Evolutionary conservation across 2,329 filamentous ascomycete species (phyloP).

Genomic region (Apiospora pterosperma): DNA sequence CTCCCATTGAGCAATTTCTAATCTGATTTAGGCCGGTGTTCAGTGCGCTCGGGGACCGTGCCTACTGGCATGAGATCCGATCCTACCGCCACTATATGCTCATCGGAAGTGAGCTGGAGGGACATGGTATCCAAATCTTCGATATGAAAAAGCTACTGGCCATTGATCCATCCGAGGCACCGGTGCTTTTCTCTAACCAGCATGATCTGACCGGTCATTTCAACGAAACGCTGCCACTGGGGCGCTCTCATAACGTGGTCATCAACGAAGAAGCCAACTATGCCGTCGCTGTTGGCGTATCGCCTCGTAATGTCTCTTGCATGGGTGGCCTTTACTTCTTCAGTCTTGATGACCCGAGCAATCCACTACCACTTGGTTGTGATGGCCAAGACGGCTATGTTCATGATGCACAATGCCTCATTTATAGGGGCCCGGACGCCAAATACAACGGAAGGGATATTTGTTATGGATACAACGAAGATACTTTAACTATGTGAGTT

Average conservation of each 20-base stretch:
- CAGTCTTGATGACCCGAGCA: conserved; percentile 50
- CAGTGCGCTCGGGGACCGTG: neutral
- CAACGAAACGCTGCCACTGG: conserved; percentile 22
- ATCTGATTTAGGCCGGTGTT: neutral
- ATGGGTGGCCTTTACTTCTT: conserved; percentile 51
- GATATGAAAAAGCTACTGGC: conserved; percentile 53
- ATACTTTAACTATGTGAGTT: conserved; percentile 42
- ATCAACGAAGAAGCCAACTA: conserved; percentile 46
- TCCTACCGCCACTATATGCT: conserved; percentile 31
- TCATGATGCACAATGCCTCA: conserved; percentile 52
- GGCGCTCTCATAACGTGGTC: conserved; percentile 51
- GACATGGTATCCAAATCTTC: conserved; percentile 60
- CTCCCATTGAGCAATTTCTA: conserved; percentile 13
- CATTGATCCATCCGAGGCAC: conserved; percentile 36
- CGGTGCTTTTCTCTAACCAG: conserved; percentile 26
- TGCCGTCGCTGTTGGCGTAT: conserved; percentile 38
- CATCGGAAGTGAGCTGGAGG: conserved; percentile 38
- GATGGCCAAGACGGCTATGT: conserved; percentile 54
- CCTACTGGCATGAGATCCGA: conserved; percentile 37
- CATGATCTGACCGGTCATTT: conserved; percentile 34
- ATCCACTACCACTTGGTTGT: conserved; percentile 51
- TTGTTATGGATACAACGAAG: conserved; percentile 55
- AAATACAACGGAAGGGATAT: conserved; percentile 47
- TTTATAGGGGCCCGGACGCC: conserved; percentile 47
- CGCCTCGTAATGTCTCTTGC: conserved; percentile 15